These are phyloP conservation scores for Fusarium brevicatenulatum DNA, from an alignment of 2,329 filamentous ascomycete genomes.

Conservation along the genomic window DNA sequence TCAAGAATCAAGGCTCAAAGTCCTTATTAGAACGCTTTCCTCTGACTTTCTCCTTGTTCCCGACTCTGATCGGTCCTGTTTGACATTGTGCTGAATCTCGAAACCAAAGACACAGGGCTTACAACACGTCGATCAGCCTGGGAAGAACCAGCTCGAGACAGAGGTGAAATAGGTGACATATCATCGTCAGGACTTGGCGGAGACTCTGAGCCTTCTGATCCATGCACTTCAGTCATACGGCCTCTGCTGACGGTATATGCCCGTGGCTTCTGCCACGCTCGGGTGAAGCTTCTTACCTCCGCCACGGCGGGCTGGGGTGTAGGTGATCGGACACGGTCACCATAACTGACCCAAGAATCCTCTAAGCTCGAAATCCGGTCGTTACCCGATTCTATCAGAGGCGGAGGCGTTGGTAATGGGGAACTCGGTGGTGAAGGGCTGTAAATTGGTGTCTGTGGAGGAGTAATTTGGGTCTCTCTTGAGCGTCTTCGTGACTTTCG, in stretches of 20 bases:
- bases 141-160: constrained; percentile 1
- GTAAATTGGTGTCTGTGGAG: neutral
- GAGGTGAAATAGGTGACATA: constrained; percentile 11
- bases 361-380: constrained; percentile 12
- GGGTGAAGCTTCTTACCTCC: constrained; percentile 38
- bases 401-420: neutral
- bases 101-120: constrained; percentile 18
- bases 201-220: constrained; percentile 1
- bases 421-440: constrained; percentile 1
- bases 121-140: neutral
- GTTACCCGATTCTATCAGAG: constrained; percentile 3
- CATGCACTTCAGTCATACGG: constrained; percentile 8
- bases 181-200: neutral
- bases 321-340: constrained; percentile 37
- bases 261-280: constrained; percentile 37
- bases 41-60: neutral
- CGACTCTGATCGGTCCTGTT: constrained; percentile 1
- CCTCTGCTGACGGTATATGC: constrained; percentile 36
- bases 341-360: constrained; percentile 28
- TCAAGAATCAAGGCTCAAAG: neutral
- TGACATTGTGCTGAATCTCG: constrained; percentile 15
- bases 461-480: neutral
- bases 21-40: neutral
- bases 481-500: constrained; percentile 4
- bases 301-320: constrained; percentile 42